Evolutionary conservation across 2,329 filamentous ascomycete species (phyloP).

Genomic region (Chaetomiaceae sp.): DNA sequence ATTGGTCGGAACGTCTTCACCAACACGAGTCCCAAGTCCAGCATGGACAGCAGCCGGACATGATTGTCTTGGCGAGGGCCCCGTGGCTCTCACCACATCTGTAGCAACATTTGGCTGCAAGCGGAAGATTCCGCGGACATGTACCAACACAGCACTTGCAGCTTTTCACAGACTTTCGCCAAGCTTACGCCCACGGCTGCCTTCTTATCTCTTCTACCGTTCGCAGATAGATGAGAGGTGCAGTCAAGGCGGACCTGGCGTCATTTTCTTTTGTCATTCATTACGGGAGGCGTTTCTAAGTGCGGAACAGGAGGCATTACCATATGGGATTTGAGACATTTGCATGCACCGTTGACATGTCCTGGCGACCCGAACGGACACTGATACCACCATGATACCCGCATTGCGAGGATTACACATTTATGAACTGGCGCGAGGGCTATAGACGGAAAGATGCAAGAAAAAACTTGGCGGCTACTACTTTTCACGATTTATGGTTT

Average conservation of each 20-base stretch:
- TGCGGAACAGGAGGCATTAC: not conserved
- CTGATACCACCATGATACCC: constrained; percentile 16
- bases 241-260: not conserved
- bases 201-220: not conserved
- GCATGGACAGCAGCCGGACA: constrained; percentile 36
- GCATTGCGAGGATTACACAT: constrained; percentile 18
- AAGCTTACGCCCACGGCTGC: not conserved
- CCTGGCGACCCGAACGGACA: constrained; percentile 13
- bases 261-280: constrained; percentile 4
- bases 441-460: constrained; percentile 21
- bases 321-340: not conserved
- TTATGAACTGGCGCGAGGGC: constrained; percentile 16
- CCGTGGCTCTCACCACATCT: constrained; percentile 17
- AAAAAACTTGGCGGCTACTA: constrained; percentile 10
- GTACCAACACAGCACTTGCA: constrained; percentile 13
- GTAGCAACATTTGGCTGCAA: constrained; percentile 15
- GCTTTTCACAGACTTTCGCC: not conserved
- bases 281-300: constrained; percentile 10
- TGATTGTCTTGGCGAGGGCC: constrained; percentile 6
- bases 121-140: not conserved
- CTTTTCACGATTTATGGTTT: not conserved
- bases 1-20: constrained; percentile 55
- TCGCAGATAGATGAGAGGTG: not conserved
- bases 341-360: constrained; percentile 15
- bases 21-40: constrained; percentile 49